These are phyloP conservation scores for Afroboletus lepidellus DNA, from an alignment of 1,284 basidiomycete species.

Conservation along the genomic window DNA sequence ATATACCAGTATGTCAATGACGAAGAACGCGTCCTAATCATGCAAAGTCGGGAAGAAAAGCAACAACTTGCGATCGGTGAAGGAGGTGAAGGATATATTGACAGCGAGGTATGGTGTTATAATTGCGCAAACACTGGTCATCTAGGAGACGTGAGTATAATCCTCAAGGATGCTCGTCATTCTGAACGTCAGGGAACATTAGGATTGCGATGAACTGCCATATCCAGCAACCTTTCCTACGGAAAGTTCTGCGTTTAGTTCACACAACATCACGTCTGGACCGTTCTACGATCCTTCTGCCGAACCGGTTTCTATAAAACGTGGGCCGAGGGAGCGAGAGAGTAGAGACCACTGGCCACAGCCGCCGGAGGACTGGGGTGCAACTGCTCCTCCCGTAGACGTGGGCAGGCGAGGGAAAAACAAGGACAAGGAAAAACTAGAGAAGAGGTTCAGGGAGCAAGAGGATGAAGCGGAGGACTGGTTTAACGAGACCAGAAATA, in stretches of 20 bases:
- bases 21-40: constrained; percentile 49
- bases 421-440: constrained; percentile 58
- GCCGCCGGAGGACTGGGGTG: constrained; percentile 44
- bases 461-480: constrained; percentile 59
- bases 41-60: constrained; percentile 50
- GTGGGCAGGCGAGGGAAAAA: constrained; percentile 63
- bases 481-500: constrained; percentile 46
- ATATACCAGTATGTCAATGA: constrained; percentile 76
- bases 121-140: constrained; percentile 82
- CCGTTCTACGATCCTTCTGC: constrained; percentile 62
- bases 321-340: constrained; percentile 16
- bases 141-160: constrained; percentile 76
- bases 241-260: constrained; percentile 76
- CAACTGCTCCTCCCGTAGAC: constrained; percentile 49
- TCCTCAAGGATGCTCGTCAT: background rate
- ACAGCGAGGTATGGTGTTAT: constrained; percentile 80
- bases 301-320: constrained; percentile 20
- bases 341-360: constrained; percentile 6
- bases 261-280: constrained; percentile 64
- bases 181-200: constrained; percentile 3
- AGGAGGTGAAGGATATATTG: constrained; percentile 78
- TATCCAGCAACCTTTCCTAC: constrained; percentile 49
- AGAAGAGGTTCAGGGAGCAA: constrained; percentile 45
- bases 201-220: constrained; percentile 71
- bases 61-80: constrained; percentile 52